phyloP scores from a whole-genome alignment of 768 basidiomycete genomes.

The Auriscalpium orientale region DNA sequence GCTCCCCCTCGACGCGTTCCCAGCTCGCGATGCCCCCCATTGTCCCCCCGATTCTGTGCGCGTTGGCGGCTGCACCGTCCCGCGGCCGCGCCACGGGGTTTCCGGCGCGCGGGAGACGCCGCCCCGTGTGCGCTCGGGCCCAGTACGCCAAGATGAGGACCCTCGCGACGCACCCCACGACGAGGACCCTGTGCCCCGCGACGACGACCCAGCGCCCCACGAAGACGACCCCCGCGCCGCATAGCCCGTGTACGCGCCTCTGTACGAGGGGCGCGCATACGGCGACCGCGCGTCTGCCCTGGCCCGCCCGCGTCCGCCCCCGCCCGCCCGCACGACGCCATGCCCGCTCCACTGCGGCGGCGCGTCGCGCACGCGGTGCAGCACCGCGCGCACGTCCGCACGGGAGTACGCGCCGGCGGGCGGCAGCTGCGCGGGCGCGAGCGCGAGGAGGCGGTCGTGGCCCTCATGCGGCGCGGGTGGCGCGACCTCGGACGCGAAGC shows the following conservation, averaged over 20 bases:
- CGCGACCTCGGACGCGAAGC: constrained; percentile 56
- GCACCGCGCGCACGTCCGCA: constrained; percentile 43
- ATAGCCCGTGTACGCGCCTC: too few species aligned
- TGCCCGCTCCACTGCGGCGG: background rate
- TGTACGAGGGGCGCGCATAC: too few species aligned
- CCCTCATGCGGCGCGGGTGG: constrained; percentile 53
- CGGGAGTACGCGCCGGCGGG: constrained; percentile 38
- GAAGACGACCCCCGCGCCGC: too few species aligned
- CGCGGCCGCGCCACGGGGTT: background rate
- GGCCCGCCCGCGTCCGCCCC: too few species aligned
- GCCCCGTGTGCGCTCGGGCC: background rate
- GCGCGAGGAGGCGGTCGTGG: constrained; percentile 47
- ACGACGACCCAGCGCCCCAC: too few species aligned
- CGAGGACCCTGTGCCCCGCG: too few species aligned
- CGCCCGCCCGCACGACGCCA: too few species aligned
- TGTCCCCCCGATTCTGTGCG: background rate
- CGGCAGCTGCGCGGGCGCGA: constrained; percentile 30
- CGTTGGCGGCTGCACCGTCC: too few species aligned
- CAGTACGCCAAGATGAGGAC: too few species aligned
- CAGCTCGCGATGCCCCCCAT: background rate
- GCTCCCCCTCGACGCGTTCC: background rate
- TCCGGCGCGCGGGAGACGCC: background rate
- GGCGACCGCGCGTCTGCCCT: too few species aligned
- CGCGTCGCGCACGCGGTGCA: constrained; percentile 43
- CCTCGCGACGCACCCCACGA: too few species aligned